phyloP scores from a whole-genome alignment of 2,329 filamentous ascomycete species.

The Nothophoma quercina region DNA sequence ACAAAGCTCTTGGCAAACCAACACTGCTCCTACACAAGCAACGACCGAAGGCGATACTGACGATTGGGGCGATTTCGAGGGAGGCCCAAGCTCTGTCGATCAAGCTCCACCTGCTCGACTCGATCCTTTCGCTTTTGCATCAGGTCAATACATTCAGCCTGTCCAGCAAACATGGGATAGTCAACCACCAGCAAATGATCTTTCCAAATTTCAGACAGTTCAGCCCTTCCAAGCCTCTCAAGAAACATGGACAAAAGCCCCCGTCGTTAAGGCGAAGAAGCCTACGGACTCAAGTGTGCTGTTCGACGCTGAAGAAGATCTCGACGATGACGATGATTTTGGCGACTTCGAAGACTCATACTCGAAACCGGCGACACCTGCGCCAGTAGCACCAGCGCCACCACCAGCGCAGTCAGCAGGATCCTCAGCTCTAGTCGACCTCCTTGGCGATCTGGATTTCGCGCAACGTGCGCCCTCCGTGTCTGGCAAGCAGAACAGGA shows the following conservation, averaged over 20 bases:
- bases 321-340: conserved; percentile 48
- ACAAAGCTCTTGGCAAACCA: conserved; percentile 14
- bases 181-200: conserved; percentile 15
- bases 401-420: not conserved
- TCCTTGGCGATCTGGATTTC: conserved; percentile 38
- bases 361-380: not conserved
- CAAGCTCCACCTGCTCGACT: conserved; percentile 21
- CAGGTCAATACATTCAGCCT: conserved; percentile 19
- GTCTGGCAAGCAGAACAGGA: not conserved
- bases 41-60: conserved; percentile 38
- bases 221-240: conserved; percentile 16
- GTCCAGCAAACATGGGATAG: conserved; percentile 19
- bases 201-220: conserved; percentile 18
- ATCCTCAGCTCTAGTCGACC: conserved; percentile 32
- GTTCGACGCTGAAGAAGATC: conserved; percentile 50
- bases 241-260: conserved; percentile 34
- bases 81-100: conserved; percentile 28
- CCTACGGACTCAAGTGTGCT: conserved; percentile 48
- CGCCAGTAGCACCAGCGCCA: conserved; percentile 2
- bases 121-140: conserved; percentile 29
- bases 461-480: conserved; percentile 26
- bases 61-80: conserved; percentile 54
- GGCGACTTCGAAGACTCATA: conserved; percentile 45
- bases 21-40: not conserved
- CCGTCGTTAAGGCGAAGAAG: conserved; percentile 42